These are phyloP conservation scores for Silene conica DNA, from an alignment of 148 eudicot species.

Conservation along the genomic window DNA sequence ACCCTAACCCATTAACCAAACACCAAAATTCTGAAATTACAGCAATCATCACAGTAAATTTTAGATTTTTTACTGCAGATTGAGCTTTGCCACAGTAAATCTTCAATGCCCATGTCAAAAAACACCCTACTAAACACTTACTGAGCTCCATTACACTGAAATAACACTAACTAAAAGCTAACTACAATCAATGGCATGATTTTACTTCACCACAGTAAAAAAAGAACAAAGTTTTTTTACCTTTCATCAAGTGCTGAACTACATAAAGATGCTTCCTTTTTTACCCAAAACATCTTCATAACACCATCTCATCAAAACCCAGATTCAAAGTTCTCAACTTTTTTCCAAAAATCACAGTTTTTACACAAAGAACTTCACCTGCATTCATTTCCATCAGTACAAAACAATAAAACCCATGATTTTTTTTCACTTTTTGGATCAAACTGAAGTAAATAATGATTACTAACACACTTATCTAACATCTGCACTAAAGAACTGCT, in stretches of 20 bases:
- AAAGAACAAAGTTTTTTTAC: neutral
- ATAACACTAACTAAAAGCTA: neutral
- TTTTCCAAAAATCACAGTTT: slow-evolving; percentile 2
- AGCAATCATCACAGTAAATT: slow-evolving; percentile 32
- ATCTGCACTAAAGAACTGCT: slow-evolving; percentile 15
- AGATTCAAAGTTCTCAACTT: slow-evolving; percentile 20
- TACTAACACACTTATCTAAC: slow-evolving; percentile 22
- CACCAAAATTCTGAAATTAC: slow-evolving; percentile 34
- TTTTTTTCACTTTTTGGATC: slow-evolving; percentile 17
- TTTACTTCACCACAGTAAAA: slow-evolving; percentile 21
- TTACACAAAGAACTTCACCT: slow-evolving; percentile 1
- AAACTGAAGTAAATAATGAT: slow-evolving; percentile 5
- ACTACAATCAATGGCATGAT: neutral
- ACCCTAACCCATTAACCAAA: slow-evolving; percentile 7
- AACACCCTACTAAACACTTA: slow-evolving; percentile 30
- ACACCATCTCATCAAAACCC: slow-evolving; percentile 17
- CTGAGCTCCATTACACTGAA: slow-evolving; percentile 31
- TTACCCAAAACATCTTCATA: slow-evolving; percentile 16
- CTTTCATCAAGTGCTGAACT: too few species aligned
- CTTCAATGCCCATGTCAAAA: slow-evolving; percentile 26
- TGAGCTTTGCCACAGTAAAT: slow-evolving; percentile 24
- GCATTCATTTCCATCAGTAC: slow-evolving; percentile 11
- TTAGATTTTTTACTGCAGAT: slow-evolving; percentile 27
- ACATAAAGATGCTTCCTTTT: slow-evolving; percentile 23
- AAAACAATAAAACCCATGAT: too few species aligned